A percentile compares a stretch with the other conserved stretches of the same genome.
Conservation (phyloP, 495 filamentous ascomycete species). For the Pseudoneurospora amorphoporcata region DNA sequence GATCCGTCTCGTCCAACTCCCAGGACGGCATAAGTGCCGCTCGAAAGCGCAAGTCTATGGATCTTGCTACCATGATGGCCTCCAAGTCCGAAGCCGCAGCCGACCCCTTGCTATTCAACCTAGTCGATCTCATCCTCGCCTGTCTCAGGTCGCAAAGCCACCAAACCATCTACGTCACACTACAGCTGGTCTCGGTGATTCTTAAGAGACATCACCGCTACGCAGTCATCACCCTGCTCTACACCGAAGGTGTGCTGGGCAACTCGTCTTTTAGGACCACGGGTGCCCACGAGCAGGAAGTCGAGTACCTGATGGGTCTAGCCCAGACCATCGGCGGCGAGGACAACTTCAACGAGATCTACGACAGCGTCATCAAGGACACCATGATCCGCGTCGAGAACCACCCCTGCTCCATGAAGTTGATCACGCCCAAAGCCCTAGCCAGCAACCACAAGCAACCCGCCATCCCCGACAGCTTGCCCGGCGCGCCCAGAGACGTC, state of each 20-base stretch:
- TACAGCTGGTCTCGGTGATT: slow-evolving; percentile 75
- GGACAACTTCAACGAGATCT: slow-evolving; percentile 64
- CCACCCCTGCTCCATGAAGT: slow-evolving; percentile 57
- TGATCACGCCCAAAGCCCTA: slow-evolving; percentile 44
- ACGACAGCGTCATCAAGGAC: slow-evolving; percentile 76
- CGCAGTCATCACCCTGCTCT: slow-evolving; percentile 64
- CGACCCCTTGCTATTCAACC: slow-evolving; percentile 81
- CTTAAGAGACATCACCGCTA: slow-evolving; percentile 81
- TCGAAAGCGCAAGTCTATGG: slow-evolving; percentile 77
- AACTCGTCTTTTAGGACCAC: slow-evolving; percentile 51
- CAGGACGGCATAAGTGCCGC: slow-evolving; percentile 44
- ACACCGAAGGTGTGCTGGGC: slow-evolving; percentile 45
- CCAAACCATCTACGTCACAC: slow-evolving; percentile 79
- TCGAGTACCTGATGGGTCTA: slow-evolving; percentile 61
- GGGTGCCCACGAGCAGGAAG: slow-evolving; percentile 70
- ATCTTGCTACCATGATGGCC: slow-evolving; percentile 68
- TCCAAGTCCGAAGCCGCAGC: slow-evolving; percentile 57
- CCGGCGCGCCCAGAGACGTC: slow-evolving; percentile 44
- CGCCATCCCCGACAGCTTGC: slow-evolving; percentile 38
- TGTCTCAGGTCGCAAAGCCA: slow-evolving; percentile 76
- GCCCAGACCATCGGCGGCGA: slow-evolving; percentile 63
- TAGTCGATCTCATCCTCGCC: slow-evolving; percentile 80
- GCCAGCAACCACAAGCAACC: slow-evolving; percentile 41
- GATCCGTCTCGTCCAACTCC: slow-evolving; percentile 14
- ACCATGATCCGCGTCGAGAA: slow-evolving; percentile 66